These are phyloP conservation scores for Xerocomellus amylosporus DNA, from an alignment of 768 basidiomycete genomes.

Conservation along the genomic window DNA sequence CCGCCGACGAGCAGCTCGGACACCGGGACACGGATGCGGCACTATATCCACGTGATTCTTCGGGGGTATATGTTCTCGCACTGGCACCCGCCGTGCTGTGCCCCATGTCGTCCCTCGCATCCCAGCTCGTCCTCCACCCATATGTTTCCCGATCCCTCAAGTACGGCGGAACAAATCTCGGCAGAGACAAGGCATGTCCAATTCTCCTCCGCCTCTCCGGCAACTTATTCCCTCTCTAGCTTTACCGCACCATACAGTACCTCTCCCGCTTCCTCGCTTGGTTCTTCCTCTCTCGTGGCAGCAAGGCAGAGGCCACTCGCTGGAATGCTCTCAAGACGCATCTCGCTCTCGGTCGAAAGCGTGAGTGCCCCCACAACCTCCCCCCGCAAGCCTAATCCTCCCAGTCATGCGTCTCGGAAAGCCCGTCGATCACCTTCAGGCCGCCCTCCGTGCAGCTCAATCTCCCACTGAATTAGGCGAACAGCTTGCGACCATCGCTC, in stretches of 20 bases:
- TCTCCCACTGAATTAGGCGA: conserved; percentile 58
- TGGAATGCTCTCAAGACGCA: conserved; percentile 86
- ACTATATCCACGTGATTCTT: conserved; percentile 29
- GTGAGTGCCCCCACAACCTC: conserved; percentile 38
- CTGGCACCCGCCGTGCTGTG: conserved; percentile 5
- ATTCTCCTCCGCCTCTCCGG: neutral
- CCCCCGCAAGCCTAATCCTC: neutral
- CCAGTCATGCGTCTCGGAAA: conserved; percentile 92
- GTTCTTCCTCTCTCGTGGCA: conserved; percentile 67
- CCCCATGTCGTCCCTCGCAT: conserved; percentile 44
- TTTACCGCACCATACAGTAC: conserved; percentile 90
- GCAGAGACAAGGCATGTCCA: conserved; percentile 79
- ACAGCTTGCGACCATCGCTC: conserved; percentile 71
- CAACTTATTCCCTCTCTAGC: conserved; percentile 41
- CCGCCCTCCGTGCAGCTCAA: conserved; percentile 71
- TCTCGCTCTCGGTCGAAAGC: conserved; percentile 80
- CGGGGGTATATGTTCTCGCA: conserved; percentile 4
- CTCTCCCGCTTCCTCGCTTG: conserved; percentile 86
- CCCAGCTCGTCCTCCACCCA: conserved; percentile 86
- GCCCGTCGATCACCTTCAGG: conserved; percentile 90
- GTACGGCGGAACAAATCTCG: conserved; percentile 75
- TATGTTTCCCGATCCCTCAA: conserved; percentile 71
- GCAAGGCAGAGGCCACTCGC: conserved; percentile 66
- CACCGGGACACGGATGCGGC: conserved; percentile 6
- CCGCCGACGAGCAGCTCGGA: neutral